Evolutionary conservation across 2,329 filamentous ascomycete species (phyloP), one percentile per base, ranked within the genome.

Genomic region (Lecanosticta acicola): DNA sequence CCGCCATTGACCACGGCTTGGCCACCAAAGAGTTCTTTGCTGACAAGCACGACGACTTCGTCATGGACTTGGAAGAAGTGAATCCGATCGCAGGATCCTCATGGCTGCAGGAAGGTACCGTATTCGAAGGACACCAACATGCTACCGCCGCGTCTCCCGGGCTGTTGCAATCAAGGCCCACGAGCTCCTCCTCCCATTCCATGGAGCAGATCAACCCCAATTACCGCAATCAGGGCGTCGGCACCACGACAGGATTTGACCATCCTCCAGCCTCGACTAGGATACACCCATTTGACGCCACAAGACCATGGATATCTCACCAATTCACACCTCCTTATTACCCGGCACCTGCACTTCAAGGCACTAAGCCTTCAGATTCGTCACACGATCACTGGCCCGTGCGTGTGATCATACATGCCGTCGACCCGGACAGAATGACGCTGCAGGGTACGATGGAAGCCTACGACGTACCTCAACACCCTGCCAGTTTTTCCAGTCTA

Each of bases 361-460:
- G 38, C n/a, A 45, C 38, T 21, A 58, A 52, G 41, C 26, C 39
- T 13, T 33, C 45, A 18, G 56, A 60, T 18, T 37, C 54, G n/a
- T 37, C 48, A 21, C 75, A 78, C 45, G 79, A 83, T 54, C 74
- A 76, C 36, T 85, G 81, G 81, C 80, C 80, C 4, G 81, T 85
- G 24, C 81, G 80, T 50, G 80, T 85, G 43, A 81, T 75, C 2
- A 76, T 85, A 32, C 79, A 84, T 56, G 69, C 74, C 14, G 73
- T 84, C 37, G 79, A 85, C 61, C 75, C 74, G 56, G 67, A 71
- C 3, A 70, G 68, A 14, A 81, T 84, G 79, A 79, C 77, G 0
- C 63, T 85, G 14, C 77, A 79, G 17, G 81, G 81, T 3, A 84
- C 80, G 5, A 85, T 85, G 81, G 79, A 83, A 64, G 81, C 81